Evolutionary conservation across 108 stramenopile genomes (phyloP), one percentile per base, ranked within the genome.

Genomic region (Fistulifera pelliculosa): DNA sequence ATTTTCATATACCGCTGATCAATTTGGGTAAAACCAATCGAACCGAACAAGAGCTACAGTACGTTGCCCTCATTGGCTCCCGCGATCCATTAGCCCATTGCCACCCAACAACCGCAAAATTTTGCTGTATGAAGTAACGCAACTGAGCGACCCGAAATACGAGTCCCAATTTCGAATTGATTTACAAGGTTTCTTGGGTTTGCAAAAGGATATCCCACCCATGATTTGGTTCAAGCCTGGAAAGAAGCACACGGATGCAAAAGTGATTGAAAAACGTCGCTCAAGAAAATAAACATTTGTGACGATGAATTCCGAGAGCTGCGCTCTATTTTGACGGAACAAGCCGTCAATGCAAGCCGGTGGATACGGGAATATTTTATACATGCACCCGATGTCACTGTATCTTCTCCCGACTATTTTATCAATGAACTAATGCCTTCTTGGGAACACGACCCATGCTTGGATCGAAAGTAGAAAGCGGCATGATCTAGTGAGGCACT

Each of bases 1-100:
- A 70, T n/a, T 85, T 90, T 66, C 80, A 81, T 57, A 39, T 70
- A 11, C 71, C 59, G 1, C 48, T 81, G 57, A 71, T 65, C 16
- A 31, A 71, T 12, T 45, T 81, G 14, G 67, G 76, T 23, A 65
- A 62, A 35, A 50, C 31, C 12, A 27, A 42, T 54, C 18, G 15
- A n/a, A 26, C 22, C 22, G 27, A 3, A 44, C 14, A 39, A 41
- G 22, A 41, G 38, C 22, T 56, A 2, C 19, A 41, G 14, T 19
- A 52, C 27, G 15, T 38, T n/a, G 48, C 17, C 12, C 41, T 49
- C 24, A 18, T 19, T n/a, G 23, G 14, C 13, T 43, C 17, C 21
- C 52, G 1, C 58, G 35, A 26, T 21, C 47, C 65, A 44, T 18
- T 19, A 38, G 52, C 52, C 73, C 56, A 22, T 19, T 21, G 39